phyloP scores from a whole-genome alignment of 2,329 filamentous ascomycete species.

The Colletotrichum sp. region DNA sequence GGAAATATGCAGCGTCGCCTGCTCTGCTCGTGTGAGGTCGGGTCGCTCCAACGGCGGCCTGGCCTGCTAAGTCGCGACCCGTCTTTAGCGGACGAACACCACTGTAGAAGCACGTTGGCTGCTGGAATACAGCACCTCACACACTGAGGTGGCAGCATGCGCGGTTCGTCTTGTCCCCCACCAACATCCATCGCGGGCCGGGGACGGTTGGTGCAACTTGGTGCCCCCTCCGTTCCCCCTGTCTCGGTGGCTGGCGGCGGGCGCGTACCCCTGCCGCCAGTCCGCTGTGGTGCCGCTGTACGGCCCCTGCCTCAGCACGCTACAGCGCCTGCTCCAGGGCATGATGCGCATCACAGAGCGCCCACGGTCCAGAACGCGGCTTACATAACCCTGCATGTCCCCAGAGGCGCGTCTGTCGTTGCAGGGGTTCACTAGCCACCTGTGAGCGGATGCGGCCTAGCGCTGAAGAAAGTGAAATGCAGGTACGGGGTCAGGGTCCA shows the following conservation, averaged over 20 bases:
- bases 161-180: neutral
- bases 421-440: constrained; percentile 10
- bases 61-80: neutral
- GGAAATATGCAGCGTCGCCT: neutral
- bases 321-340: neutral
- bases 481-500: constrained; percentile 16
- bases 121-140: neutral
- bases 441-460: constrained; percentile 12
- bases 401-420: constrained; percentile 17
- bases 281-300: neutral
- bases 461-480: constrained; percentile 20
- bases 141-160: neutral
- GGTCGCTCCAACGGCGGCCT: neutral
- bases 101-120: neutral
- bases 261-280: constrained; percentile 16
- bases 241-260: constrained; percentile 10
- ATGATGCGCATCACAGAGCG: neutral
- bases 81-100: neutral
- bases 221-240: neutral
- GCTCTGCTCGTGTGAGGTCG: neutral
- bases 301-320: neutral
- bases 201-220: neutral
- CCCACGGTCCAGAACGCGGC: constrained; percentile 3
- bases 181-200: constrained; percentile 1
- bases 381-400: constrained; percentile 9